These are phyloP conservation scores for Lactarius akahatsu DNA, from an alignment of 768 basidiomycete genomes.

Conservation along the genomic window DNA sequence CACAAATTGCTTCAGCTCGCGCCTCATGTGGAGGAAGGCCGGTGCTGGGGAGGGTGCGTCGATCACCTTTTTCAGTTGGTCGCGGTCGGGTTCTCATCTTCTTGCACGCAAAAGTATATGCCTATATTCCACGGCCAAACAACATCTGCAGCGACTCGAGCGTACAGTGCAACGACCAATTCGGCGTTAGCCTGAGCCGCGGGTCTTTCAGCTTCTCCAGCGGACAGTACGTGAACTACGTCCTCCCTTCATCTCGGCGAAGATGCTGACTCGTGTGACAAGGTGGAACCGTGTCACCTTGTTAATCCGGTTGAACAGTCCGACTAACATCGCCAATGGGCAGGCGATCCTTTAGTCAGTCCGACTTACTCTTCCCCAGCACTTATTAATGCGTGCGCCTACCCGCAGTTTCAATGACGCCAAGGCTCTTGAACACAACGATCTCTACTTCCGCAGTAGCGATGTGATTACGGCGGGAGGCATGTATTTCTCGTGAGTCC, in stretches of 20 bases:
- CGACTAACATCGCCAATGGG: conserved; percentile 68
- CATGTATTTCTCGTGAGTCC: conserved; percentile 66
- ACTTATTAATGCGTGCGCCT: not conserved
- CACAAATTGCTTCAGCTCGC: conserved; percentile 65
- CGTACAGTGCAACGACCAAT: conserved; percentile 69
- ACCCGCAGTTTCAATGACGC: conserved; percentile 63
- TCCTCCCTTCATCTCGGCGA: not conserved
- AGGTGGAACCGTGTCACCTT: conserved; percentile 75
- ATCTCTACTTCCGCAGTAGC: conserved; percentile 62
- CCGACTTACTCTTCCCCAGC: conserved; percentile 17
- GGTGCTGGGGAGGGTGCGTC: conserved; percentile 68
- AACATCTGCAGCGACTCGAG: conserved; percentile 53
- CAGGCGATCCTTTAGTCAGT: conserved; percentile 66
- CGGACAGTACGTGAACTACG: conserved; percentile 54
- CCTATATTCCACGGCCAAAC: conserved; percentile 69
- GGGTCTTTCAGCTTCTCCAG: conserved; percentile 61
- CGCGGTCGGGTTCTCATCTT: conserved; percentile 12
- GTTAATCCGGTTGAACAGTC: conserved; percentile 75
- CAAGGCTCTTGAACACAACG: conserved; percentile 55
- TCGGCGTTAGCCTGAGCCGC: conserved; percentile 72
- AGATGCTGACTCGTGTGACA: conserved; percentile 1
- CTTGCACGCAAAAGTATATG: conserved; percentile 57
- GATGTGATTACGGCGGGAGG: conserved; percentile 58
- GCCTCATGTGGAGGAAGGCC: conserved; percentile 72
- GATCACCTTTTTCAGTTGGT: conserved; percentile 1